Base-by-base conservation (phyloP, 805 yeast species). In the Candida nanaspora region DNA sequence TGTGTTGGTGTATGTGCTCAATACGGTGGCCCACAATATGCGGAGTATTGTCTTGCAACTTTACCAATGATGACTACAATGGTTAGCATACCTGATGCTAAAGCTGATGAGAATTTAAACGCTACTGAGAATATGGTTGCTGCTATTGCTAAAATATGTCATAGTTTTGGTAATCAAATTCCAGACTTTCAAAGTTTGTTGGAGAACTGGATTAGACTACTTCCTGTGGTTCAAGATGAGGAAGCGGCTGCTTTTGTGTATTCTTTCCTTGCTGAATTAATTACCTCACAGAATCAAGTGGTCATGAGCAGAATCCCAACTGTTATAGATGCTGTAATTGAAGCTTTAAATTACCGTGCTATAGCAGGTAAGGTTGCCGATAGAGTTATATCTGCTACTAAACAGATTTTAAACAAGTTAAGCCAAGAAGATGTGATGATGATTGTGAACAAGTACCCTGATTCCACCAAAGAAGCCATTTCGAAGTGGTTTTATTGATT, bases 201-300 rank as follows among this genome's bases (percentile, higher is more conserved):
- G 37, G 73, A 70, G 25, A 82, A 74, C 45, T 93, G 98, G 98
- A 66, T 93, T 40, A 72, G 73, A 46, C 72, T 86, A 10, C 74
- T 93, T 49, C 98, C 98, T 19, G 74, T 91, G 33, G 62, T 80
- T 19, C 83, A 78, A 50, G 97, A 93, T 59, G 83, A 79, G 33
- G 93, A 85, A 49, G 95, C 95, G 4, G 97, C 97, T 4, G 79
- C 87, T 14, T 86, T 73, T 59, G 79, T 86, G 16, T 93, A 87
- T 64, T 70, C 73, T 50, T 89, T 86, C 57, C 67, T 89, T 48
- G 66, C 80, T 8, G 83, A 82, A 45, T 67, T 89, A 53, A 81
- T 88, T 33, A 81, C 80, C 38, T 72, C 70, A 40, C 72, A 76
- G 39, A 88, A 86, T 46, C 74, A 82, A 8, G 66, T 74, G 4